Evolutionary conservation across 2,329 filamentous ascomycete genomes (phyloP).

Genomic region (Xylariaceae sp.): DNA sequence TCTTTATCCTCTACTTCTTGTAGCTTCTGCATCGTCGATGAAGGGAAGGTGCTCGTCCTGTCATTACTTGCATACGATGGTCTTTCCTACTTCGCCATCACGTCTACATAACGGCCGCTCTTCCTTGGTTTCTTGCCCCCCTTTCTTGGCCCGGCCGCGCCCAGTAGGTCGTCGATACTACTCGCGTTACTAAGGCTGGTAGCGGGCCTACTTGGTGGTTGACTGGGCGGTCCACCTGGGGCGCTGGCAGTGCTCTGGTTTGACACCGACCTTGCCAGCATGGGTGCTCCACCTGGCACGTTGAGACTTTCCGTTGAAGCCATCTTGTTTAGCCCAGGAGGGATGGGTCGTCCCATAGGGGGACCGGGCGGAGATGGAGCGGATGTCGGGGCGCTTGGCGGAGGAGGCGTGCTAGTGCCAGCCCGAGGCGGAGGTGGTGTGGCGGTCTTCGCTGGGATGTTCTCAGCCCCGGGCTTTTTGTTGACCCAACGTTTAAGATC

Average conservation of each 20-base stretch:
- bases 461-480: slow-evolving; percentile 76
- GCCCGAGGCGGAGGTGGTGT: slow-evolving; percentile 77
- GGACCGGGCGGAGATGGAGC: slow-evolving; percentile 23
- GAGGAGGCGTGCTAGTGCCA: slow-evolving; percentile 49
- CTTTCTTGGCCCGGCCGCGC: slow-evolving; percentile 67
- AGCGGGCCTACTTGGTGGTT: slow-evolving; percentile 64
- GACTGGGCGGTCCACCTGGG: slow-evolving; percentile 33
- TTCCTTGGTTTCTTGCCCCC: slow-evolving; percentile 70
- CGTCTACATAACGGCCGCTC: slow-evolving; percentile 86
- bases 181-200: slow-evolving; percentile 89
- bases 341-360: slow-evolving; percentile 16
- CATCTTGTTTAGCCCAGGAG: slow-evolving; percentile 30
- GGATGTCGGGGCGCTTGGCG: slow-evolving; percentile 39
- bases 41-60: neutral
- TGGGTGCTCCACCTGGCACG: slow-evolving; percentile 28
- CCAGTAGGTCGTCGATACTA: slow-evolving; percentile 89
- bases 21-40: too few relatives aligned
- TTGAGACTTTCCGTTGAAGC: slow-evolving; percentile 34
- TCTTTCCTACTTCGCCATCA: slow-evolving; percentile 68
- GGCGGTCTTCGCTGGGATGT: slow-evolving; percentile 53
- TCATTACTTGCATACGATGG: neutral
- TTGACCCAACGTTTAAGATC: slow-evolving; percentile 99
- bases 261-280: slow-evolving; percentile 46
- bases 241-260: slow-evolving; percentile 36
- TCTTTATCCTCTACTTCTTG: too few relatives aligned